Base-by-base conservation (phyloP, 2,329 filamentous ascomycete genomes). In the Hypoxylon rubiginosum region DNA sequence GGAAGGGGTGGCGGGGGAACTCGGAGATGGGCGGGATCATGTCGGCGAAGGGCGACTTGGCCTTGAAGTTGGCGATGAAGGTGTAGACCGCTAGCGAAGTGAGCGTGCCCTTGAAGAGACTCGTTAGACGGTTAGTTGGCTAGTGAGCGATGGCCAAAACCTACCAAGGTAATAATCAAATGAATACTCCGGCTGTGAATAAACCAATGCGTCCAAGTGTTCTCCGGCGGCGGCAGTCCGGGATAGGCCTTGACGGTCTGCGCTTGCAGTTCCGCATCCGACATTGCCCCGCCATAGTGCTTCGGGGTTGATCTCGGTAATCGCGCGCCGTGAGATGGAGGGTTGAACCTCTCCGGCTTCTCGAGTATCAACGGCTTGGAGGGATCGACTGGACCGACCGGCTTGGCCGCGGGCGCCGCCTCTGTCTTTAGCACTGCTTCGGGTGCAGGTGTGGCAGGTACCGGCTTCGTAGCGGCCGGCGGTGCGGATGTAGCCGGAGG, bases 341-440 rank as follows among this genome's bases (percentile, higher is more conserved):
- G 95, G 51, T 92, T 92, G 85, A 97, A 98, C 78, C 91, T 92
- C 74, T 92, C 87, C 24, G 95, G 95, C 80, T 97, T 93, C 73
- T 92, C 92, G 70, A 99, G 90, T 4, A 93, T 86, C 67, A 90
- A 85, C 36, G 88, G 87, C 75, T 91, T 91, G 68, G 79, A 81
- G 62, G 72, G 72, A 68, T 74, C 69, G 53, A 49, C 66, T 11
- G 62, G 53, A 8, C 62, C 48, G 17, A 63, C 54, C 11, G 71
- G 30, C 30, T 70, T 67, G 6, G 62, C 28, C 1, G 60, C 51
- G 8, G 64, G 52, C 10, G 68, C 51, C 46, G 66, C 15, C n/a
- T 59, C 17, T 4, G 67, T 45, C 50, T 69, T 68, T 19, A 50
- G n/a, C 26, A 39, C 56, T 2, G 56, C 21, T 17, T 48, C 32